Evolutionary conservation across 495 filamentous ascomycete genomes (phyloP), one percentile per base, ranked within the genome.

Genomic region (Annulohypoxylon bovei): DNA sequence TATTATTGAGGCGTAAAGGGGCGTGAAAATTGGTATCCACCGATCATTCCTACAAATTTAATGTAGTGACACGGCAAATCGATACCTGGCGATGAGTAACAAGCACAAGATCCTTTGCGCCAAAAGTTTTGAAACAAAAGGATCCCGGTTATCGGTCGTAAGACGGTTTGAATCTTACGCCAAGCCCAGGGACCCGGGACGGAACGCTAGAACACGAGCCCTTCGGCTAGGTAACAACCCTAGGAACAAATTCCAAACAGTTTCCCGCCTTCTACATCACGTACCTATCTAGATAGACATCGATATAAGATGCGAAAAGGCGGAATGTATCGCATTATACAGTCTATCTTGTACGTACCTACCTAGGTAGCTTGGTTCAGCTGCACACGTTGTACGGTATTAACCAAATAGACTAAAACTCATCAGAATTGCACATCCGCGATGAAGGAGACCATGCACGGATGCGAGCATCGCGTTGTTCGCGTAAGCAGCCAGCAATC

Each of bases 161-260:
- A 32, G 54, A 54, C 27, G 25, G 42, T 27, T 49, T 52, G 25
- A n/a, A 66, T 66, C 62, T 66, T 65, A 62, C 68, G 62, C 68
- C 62, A 71, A 58, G 57, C 20, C 16, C 14, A 47, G 44, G 53
- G 49, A 27, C 56, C 16, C 0, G 27, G 40, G 50, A 16, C 12
- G 27, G 11, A 49, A 37, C 1, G 18, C 22, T 33, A 12, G 27
- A 49, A 50, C 62, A 62, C 40, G 66, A 73, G 63, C 46, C 40
- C 22, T 30, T 63, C 14, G 35, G 39, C 39, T 56, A n/a, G n/a
- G n/a, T n/a, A 39, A 42, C 39, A 35, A 20, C 12, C 8, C 30
- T 3, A 27, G 4, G 25, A 25, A 22, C 23, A 39, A 32, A 12
- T 55, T 35, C 32, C 30, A 9, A 25, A 28, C 11, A 11, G 9